phyloP scores from a whole-genome alignment of 768 basidiomycete genomes.

The Collybiopsis confluens region DNA sequence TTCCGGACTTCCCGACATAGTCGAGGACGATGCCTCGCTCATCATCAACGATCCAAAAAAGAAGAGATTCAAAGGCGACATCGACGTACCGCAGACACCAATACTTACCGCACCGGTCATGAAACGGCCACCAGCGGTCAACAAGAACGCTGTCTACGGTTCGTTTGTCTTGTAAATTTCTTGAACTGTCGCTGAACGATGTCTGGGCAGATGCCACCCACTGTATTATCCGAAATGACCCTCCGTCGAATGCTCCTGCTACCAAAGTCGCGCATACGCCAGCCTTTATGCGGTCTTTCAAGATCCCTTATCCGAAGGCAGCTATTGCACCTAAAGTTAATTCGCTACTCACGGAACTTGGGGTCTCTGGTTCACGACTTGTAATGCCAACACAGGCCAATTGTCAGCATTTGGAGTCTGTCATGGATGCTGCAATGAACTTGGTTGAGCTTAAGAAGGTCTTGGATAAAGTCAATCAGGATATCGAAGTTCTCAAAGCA shows the following conservation, averaged over 20 bases:
- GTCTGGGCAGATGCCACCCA: conserved; percentile 53
- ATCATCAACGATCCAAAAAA: conserved; percentile 50
- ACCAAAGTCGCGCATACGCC: conserved; percentile 79
- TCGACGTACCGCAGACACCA: conserved; percentile 50
- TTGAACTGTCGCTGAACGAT: not conserved
- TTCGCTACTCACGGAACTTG: conserved; percentile 72
- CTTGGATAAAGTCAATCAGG: conserved; percentile 83
- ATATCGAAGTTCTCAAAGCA: conserved; percentile 67
- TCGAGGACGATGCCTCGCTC: conserved; percentile 59
- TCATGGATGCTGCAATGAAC: conserved; percentile 67
- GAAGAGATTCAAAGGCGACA: conserved; percentile 41
- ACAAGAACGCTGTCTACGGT: conserved; percentile 60
- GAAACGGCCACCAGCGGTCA: conserved; percentile 43
- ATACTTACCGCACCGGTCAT: conserved; percentile 30
- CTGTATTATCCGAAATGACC: conserved; percentile 71
- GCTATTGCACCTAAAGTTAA: conserved; percentile 72
- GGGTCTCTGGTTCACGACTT: conserved; percentile 65
- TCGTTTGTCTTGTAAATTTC: conserved; percentile 4
- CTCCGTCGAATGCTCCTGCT: conserved; percentile 43
- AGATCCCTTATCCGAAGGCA: conserved; percentile 76
- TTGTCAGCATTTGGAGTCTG: conserved; percentile 62
- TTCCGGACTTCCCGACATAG: conserved; percentile 74
- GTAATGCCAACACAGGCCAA: conserved; percentile 95
- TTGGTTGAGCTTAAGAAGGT: conserved; percentile 88
- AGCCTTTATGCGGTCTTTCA: conserved; percentile 82